Evolutionary conservation across 441 rosid genomes (phyloP).

Genomic region (Populus hybrid): DNA sequence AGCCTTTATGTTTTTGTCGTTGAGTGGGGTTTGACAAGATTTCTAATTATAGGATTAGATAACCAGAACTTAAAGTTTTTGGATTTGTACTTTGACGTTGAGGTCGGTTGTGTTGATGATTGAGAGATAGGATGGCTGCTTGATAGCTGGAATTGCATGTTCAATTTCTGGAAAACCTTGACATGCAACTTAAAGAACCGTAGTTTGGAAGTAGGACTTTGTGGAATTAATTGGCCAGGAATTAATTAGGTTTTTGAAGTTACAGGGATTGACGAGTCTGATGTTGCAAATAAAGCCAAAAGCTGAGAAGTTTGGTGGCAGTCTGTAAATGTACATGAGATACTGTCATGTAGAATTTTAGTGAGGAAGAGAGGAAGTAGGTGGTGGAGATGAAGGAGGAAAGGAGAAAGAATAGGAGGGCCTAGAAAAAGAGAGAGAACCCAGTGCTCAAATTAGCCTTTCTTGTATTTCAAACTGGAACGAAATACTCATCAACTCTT

Average conservation of each 20-base stretch:
- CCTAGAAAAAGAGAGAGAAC: not conserved
- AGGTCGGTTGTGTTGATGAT: not conserved
- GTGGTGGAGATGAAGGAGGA: not conserved
- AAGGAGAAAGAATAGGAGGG: not conserved
- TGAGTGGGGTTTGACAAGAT: not conserved
- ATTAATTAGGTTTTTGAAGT: not conserved
- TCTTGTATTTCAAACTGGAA: not conserved
- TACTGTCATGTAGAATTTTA: not conserved
- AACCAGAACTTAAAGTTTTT: not conserved
- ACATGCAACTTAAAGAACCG: not conserved
- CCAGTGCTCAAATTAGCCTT: not conserved
- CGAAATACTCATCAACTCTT: not conserved
- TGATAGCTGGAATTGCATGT: not conserved
- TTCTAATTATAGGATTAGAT: not conserved
- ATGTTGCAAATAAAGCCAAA: not conserved
- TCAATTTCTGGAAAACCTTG: not conserved
- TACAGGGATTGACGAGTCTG: not conserved
- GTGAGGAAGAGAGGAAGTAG: not conserved
- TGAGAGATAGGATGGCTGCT: constrained; percentile 3
- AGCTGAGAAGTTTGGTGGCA: not conserved
- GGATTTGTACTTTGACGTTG: not conserved
- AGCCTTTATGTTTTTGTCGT: not conserved
- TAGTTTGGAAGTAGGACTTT: not conserved
- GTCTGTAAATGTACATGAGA: not conserved
- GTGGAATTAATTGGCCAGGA: not conserved